phyloP scores from a whole-genome alignment of 2,329 filamentous ascomycete species.

The Cladosporium sp. region DNA sequence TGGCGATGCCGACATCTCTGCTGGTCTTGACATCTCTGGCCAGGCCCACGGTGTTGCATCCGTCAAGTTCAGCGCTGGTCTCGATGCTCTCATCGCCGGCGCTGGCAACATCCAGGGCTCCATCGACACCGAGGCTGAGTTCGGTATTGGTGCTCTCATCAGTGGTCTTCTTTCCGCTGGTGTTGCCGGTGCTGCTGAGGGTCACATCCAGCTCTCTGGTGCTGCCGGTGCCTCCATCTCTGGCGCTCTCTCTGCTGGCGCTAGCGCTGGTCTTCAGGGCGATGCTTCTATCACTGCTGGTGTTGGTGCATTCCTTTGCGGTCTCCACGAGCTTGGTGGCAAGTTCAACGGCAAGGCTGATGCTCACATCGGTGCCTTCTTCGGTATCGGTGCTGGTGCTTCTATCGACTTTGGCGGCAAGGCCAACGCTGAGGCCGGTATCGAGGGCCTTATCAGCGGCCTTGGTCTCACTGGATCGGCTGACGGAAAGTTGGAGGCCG shows the following conservation, averaged over 20 bases:
- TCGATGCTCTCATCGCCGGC: neutral
- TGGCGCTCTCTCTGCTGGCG: slow-evolving; percentile 5
- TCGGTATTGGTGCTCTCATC: slow-evolving; percentile 9
- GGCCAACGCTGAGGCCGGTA: neutral
- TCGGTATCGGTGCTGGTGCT: neutral
- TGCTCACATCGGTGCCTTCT: slow-evolving; percentile 4
- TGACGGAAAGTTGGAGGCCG: slow-evolving; percentile 1
- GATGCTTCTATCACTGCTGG: neutral
- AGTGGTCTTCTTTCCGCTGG: slow-evolving; percentile 7
- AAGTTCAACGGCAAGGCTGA: slow-evolving; percentile 5
- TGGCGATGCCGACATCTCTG: neutral
- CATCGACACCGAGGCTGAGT: slow-evolving; percentile 5
- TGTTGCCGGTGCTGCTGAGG: slow-evolving; percentile 4
- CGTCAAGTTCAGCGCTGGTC: slow-evolving; percentile 6
- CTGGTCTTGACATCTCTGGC: neutral
- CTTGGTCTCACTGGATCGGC: slow-evolving; percentile 9
- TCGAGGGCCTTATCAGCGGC: slow-evolving; percentile 8
- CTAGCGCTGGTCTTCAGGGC: neutral
- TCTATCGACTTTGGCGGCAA: neutral
- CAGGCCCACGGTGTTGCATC: neutral
- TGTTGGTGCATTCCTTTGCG: slow-evolving; percentile 8
- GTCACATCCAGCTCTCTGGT: neutral
- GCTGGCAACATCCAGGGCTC: slow-evolving; percentile 9
- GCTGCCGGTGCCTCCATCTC: neutral
- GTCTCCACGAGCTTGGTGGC: slow-evolving; percentile 3